Evolutionary conservation across 768 basidiomycete genomes (phyloP).

Genomic region (Collybiopsis luxurians): DNA sequence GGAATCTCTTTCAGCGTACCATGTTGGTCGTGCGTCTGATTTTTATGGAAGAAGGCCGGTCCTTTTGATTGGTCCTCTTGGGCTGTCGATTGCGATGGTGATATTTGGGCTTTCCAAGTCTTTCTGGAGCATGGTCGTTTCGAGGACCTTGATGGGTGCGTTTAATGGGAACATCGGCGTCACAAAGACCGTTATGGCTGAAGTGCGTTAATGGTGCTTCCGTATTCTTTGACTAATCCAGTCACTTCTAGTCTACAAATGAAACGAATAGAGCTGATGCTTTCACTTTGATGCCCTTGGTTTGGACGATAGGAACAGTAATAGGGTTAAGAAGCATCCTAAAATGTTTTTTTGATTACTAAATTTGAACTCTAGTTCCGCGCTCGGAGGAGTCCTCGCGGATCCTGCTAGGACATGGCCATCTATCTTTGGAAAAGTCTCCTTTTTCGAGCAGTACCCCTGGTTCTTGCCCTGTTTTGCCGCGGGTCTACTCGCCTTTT

Average conservation of each 20-base stretch:
- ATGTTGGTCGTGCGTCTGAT: too few relatives aligned
- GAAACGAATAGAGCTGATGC: conserved; percentile 23
- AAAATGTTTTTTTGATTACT: not conserved
- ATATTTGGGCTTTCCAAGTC: conserved; percentile 40
- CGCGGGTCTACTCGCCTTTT: conserved; percentile 20
- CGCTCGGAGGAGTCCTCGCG: conserved; percentile 30
- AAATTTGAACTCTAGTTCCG: conserved; percentile 13
- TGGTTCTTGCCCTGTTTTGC: conserved; percentile 35
- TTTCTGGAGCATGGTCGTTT: conserved; percentile 28
- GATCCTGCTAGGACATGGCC: conserved; percentile 26
- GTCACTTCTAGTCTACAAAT: conserved; percentile 21
- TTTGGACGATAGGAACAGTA: conserved; percentile 25
- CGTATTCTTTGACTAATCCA: not conserved
- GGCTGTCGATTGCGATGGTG: conserved; percentile 35
- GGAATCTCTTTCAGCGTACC: too few relatives aligned
- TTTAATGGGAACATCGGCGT: conserved; percentile 12
- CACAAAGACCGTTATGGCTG: conserved; percentile 27
- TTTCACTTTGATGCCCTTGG: conserved; percentile 24
- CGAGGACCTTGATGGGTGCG: not conserved
- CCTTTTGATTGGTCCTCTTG: conserved; percentile 39
- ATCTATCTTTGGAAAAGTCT: conserved; percentile 17
- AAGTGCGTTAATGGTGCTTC: conserved; percentile 22
- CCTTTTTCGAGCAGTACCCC: conserved; percentile 26
- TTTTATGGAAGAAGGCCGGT: conserved; percentile 45
- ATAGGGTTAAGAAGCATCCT: conserved; percentile 17